phyloP scores from a whole-genome alignment of 257 asterid genomes.

The Mitragyna speciosa region DNA sequence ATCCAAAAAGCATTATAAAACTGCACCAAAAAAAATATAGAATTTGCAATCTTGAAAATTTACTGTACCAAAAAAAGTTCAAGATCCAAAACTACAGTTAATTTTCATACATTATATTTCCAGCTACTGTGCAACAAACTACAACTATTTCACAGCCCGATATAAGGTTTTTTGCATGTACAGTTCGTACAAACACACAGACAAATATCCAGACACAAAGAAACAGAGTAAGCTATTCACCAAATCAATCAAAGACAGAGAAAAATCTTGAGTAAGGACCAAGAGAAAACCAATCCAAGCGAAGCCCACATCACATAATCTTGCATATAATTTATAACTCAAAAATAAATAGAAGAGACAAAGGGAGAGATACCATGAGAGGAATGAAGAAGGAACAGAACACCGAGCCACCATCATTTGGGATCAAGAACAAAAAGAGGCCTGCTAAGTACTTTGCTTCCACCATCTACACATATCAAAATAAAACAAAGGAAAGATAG shows the following conservation, averaged over 20 bases:
- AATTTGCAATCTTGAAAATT: background rate
- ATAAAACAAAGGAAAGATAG: background rate
- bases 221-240: background rate
- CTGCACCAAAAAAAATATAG: background rate
- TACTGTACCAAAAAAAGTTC: slow-evolving; percentile 2
- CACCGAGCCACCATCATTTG: background rate
- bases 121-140: background rate
- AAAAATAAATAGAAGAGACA: background rate
- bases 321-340: background rate
- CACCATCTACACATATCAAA: slow-evolving; percentile 21
- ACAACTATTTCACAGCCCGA: slow-evolving; percentile 9
- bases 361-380: background rate
- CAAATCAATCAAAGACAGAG: background rate
- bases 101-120: background rate
- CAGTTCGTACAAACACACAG: background rate
- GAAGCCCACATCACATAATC: background rate
- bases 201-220: background rate
- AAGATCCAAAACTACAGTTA: slow-evolving; percentile 17
- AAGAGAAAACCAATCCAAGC: background rate
- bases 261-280: background rate
- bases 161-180: slow-evolving; percentile 11
- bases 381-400: background rate
- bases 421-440: slow-evolving; percentile 2
- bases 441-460: background rate
- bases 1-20: slow-evolving; percentile 6